Evolutionary conservation across 352 stramenopile species (phyloP), one percentile per base, ranked within the genome.

Genomic region (Phytophthora melonis): DNA sequence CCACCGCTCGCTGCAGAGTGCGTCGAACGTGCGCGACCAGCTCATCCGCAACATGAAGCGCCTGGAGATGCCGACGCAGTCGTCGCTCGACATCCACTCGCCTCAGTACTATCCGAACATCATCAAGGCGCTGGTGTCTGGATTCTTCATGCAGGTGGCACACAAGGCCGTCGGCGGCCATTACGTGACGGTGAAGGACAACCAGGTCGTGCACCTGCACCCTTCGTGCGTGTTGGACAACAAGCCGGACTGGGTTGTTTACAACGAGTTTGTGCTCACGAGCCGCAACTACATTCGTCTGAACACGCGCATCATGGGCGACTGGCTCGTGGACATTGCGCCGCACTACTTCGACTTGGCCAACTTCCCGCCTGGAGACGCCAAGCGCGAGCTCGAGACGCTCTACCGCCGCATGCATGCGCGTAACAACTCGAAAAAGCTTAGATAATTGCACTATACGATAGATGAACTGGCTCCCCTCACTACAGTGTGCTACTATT

Each of bases 101-200:
- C 70, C 82, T 21, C 82, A 97, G 49, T 98, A 98, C 79, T 98
- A 98, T 75, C 80, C 81, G 52, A 98, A 98, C 77, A 98, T 99
- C 58, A 89, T 94, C 59, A 95, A 97, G 72, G 87, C 96, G 41
- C 80, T 99, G 14, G 97, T 97, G 19, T 88, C 89, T 21, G 98
- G 97, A 39, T 99, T 99, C 86, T 99, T 99, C 84, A 99, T 99
- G 97, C 87, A 96, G 60, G 92, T 99, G 21, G 98, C 93, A 0
- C 97, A 98, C 77, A 93, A 93, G 70, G 75, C 74, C 7, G 85
- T 77, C 30, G 81, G 88, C 34, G 97, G 97, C 52, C 90, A 97
- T 63, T 99, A 99, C 83, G 81, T 99, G 32, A 99, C 98, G 5
- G 93, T 99, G 50, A 99, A 99, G 83, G 98, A 99, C 80, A 99